These are phyloP conservation scores for Salvia sclarea DNA, from an alignment of 305 asterid genomes.

Conservation along the genomic window DNA sequence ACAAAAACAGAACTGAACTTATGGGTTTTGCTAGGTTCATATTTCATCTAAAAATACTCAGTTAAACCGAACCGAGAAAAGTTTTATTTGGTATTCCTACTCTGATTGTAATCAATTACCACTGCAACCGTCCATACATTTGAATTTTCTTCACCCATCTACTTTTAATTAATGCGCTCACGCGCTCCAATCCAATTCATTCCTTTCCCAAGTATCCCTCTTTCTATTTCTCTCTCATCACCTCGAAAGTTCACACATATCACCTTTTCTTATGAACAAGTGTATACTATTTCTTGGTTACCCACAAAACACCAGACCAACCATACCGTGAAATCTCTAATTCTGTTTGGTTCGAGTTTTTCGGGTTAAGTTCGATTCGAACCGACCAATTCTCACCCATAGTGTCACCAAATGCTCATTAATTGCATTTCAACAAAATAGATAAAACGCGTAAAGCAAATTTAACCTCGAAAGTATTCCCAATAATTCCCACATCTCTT, in stretches of 20 bases:
- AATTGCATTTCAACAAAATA: slow-evolving; percentile 11
- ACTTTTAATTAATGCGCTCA: too few species aligned
- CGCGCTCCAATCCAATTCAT: too few species aligned
- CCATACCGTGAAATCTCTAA: not conserved
- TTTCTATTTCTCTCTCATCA: too few species aligned
- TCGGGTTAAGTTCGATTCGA: not conserved
- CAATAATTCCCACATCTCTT: slow-evolving; percentile 92
- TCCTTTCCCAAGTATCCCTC: too few species aligned
- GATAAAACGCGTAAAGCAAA: too few species aligned
- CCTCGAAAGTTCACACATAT: too few species aligned
- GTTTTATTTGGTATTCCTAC: too few species aligned
- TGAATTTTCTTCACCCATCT: too few species aligned
- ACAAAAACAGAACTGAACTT: not conserved
- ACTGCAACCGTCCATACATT: too few species aligned
- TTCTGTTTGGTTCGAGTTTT: not conserved
- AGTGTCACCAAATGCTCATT: not conserved
- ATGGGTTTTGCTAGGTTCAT: not conserved
- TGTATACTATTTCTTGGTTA: not conserved
- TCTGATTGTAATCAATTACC: too few species aligned
- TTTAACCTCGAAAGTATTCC: slow-evolving; percentile 1
- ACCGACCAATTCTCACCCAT: not conserved
- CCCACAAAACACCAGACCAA: not conserved
- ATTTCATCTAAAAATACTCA: not conserved
- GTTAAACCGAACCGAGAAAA: too few species aligned
- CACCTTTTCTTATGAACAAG: too few species aligned